phyloP scores from a whole-genome alignment of 305 asterid species.

The Euphrasia arctica region DNA sequence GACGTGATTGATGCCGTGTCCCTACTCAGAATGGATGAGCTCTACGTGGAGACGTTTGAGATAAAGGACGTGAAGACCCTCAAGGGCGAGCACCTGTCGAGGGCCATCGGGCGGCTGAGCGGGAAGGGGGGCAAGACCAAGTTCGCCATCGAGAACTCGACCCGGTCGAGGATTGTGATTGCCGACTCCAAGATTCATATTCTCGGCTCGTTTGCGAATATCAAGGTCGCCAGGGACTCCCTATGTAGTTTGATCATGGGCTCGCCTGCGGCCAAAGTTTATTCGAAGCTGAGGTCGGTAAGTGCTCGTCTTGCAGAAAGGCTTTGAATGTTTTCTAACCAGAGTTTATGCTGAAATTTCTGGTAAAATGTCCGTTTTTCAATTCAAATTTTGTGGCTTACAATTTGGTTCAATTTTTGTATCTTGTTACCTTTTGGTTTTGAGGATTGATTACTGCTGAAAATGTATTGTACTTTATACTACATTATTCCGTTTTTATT shows the following conservation, averaged over 20 bases:
- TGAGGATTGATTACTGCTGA: not conserved
- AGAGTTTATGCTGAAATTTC: not conserved
- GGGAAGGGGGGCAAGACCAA: slow-evolving; percentile 90
- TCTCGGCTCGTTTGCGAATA: slow-evolving; percentile 66
- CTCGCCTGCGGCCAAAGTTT: slow-evolving; percentile 86
- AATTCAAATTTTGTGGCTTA: not conserved
- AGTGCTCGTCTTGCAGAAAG: slow-evolving; percentile 63
- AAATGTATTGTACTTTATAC: not conserved
- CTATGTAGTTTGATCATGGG: slow-evolving; percentile 82
- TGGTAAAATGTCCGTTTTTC: not conserved
- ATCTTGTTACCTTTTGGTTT: not conserved
- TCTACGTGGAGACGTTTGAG: slow-evolving; percentile 7
- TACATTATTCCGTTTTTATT: too few species aligned
- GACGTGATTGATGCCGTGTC: slow-evolving; percentile 41
- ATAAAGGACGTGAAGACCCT: slow-evolving; percentile 34
- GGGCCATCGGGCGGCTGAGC: slow-evolving; percentile 84
- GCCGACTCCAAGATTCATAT: slow-evolving; percentile 82
- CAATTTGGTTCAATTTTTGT: not conserved
- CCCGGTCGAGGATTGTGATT: slow-evolving; percentile 73
- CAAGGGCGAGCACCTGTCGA: slow-evolving; percentile 76
- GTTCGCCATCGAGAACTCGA: slow-evolving; percentile 80
- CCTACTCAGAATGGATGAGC: slow-evolving; percentile 1
- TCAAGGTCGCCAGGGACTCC: slow-evolving; percentile 76
- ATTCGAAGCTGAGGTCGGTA: slow-evolving; percentile 72
- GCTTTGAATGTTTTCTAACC: slow-evolving; percentile 35